Percentiles rank a stretch among this genome's conserved stretches.
phyloP scores from a whole-genome alignment of 495 filamentous ascomycete genomes.

The Xanthoparmelia taractica region DNA sequence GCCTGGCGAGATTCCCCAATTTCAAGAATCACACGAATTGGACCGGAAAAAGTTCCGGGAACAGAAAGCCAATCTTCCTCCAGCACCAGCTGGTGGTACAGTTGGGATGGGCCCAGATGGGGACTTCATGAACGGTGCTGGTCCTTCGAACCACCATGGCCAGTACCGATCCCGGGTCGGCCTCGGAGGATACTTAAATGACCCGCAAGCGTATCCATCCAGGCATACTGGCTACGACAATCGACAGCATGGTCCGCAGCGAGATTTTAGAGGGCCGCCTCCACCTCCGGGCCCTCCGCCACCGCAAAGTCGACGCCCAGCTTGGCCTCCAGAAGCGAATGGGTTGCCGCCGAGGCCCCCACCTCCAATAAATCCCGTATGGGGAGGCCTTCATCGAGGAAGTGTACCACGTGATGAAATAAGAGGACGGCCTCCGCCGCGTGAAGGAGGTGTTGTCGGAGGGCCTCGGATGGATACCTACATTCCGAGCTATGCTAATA shows the following conservation, averaged over 20 bases:
- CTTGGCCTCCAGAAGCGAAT: slow-evolving; percentile 23
- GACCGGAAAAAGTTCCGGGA: slow-evolving; percentile 83
- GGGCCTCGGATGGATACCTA: slow-evolving; percentile 27
- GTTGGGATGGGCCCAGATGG: slow-evolving; percentile 68
- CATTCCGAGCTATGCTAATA: slow-evolving; percentile 26
- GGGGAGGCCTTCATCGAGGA: slow-evolving; percentile 14
- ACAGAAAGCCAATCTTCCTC: slow-evolving; percentile 66
- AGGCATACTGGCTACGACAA: slow-evolving; percentile 20
- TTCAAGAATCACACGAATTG: slow-evolving; percentile 91
- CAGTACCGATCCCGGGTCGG: slow-evolving; percentile 17
- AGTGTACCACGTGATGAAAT: slow-evolving; percentile 14
- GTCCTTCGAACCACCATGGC: slow-evolving; percentile 13
- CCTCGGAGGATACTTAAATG: slow-evolving; percentile 16
- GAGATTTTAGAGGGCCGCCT: slow-evolving; percentile 85
- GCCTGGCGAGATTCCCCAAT: slow-evolving; percentile 75
- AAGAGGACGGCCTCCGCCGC: slow-evolving; percentile 17
- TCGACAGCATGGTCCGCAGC: slow-evolving; percentile 23
- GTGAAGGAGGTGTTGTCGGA: slow-evolving; percentile 13
- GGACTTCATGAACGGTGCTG: slow-evolving; percentile 41
- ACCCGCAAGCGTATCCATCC: slow-evolving; percentile 18
- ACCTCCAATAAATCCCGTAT: slow-evolving; percentile 21
- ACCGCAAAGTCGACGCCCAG: slow-evolving; percentile 23
- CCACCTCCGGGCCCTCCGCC: slow-evolving; percentile 35
- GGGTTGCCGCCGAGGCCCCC: slow-evolving; percentile 29
- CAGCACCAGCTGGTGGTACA: slow-evolving; percentile 80